Conservation (phyloP, 1,139 yeast species). For the Sugiyamaella novakii region DNA sequence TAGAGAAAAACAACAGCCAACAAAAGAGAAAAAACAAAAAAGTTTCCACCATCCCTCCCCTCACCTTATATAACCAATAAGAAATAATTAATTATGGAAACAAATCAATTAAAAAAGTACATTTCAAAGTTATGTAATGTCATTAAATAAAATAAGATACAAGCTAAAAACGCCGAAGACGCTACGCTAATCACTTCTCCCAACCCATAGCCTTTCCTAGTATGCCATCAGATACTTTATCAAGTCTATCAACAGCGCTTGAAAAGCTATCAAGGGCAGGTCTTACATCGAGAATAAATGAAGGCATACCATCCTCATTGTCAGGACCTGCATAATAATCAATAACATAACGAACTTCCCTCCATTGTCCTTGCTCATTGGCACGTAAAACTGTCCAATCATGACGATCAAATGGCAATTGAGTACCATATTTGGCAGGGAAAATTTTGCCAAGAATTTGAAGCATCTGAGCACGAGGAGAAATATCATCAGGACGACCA, state of each 20-base stretch:
- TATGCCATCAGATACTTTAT: conserved; percentile 52
- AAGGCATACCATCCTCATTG: conserved; percentile 84
- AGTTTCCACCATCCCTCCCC: too few species aligned
- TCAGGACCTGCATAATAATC: conserved; percentile 95
- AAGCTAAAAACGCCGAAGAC: not conserved
- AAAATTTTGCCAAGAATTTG: conserved; percentile 65
- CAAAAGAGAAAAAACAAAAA: too few species aligned
- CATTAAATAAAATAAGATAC: not conserved
- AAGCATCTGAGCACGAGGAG: conserved; percentile 84
- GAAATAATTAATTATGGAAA: too few species aligned
- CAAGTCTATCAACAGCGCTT: conserved; percentile 67
- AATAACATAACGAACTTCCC: conserved; percentile 81
- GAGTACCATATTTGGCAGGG: conserved; percentile 71
- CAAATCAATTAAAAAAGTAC: not conserved
- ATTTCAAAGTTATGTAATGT: not conserved
- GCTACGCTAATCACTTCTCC: conserved; percentile 20
- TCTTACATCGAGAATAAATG: conserved; percentile 89
- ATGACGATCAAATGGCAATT: conserved; percentile 96
- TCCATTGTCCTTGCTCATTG: conserved; percentile 51
- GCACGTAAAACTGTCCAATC: conserved; percentile 93
- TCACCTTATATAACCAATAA: too few species aligned
- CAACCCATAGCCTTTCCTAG: conserved; percentile 52
- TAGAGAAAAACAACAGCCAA: too few species aligned
- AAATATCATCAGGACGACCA: conserved; percentile 84
- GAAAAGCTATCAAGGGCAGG: conserved; percentile 81